Percentiles rank a stretch among this genome's conserved stretches.
Evolutionary conservation across 2,329 filamentous ascomycete genomes (phyloP).

Genomic region (Talaromyces funiculosus): DNA sequence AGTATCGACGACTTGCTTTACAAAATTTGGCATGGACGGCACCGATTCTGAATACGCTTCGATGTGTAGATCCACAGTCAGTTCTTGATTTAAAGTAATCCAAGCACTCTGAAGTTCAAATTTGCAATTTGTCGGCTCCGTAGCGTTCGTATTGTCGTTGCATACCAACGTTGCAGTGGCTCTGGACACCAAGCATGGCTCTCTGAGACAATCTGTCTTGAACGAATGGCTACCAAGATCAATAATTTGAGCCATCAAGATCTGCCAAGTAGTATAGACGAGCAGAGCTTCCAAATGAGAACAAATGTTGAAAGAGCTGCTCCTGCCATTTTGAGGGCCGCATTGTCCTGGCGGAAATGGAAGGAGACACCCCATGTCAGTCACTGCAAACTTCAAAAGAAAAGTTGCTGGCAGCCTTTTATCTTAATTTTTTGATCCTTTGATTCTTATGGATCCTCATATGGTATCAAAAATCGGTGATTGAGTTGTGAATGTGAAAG

Average conservation of each 20-base stretch:
- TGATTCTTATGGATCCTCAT: too few relatives aligned
- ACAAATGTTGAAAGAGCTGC: background rate
- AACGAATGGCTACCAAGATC: slow-evolving; percentile 8
- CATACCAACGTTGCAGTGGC: slow-evolving; percentile 7
- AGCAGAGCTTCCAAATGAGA: background rate
- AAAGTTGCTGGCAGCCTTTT: background rate
- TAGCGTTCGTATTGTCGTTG: background rate
- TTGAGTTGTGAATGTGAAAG: background rate
- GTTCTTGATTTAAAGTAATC: slow-evolving; percentile 6
- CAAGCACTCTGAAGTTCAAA: background rate
- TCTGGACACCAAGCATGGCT: slow-evolving; percentile 9
- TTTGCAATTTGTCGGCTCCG: background rate
- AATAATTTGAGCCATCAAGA: slow-evolving; percentile 8
- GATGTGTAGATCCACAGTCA: slow-evolving; percentile 4
- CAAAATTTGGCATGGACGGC: background rate
- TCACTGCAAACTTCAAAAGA: background rate
- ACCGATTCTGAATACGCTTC: background rate
- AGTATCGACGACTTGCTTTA: slow-evolving; percentile 7
- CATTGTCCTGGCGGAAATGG: background rate
- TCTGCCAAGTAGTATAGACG: background rate
- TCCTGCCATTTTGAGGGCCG: background rate
- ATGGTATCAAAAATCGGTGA: too few relatives aligned
- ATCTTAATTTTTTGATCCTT: background rate
- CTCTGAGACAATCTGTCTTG: background rate
- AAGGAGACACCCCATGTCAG: slow-evolving; percentile 6